Evolutionary conservation across 2,329 filamentous ascomycete species (phyloP).

Genomic region (Dothiorella sarmentorum): DNA sequence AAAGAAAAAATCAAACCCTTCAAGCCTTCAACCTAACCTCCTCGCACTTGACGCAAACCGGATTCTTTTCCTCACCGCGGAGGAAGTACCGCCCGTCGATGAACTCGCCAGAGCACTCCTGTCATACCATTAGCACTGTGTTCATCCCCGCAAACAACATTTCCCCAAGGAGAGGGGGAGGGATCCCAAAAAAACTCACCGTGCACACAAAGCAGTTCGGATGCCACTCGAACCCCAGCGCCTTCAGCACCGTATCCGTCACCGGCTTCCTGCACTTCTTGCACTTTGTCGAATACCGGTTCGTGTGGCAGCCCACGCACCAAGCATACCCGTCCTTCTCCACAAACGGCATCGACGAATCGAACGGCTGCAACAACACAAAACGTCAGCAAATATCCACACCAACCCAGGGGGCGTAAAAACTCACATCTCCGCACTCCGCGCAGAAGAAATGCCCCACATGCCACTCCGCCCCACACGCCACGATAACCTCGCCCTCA

Average conservation of each 20-base stretch:
- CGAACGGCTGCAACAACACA: constrained; percentile 54
- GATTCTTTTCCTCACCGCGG: constrained; percentile 55
- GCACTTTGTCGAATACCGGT: constrained; percentile 86
- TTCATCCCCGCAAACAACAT: too few relatives aligned
- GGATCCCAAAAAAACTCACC: too few relatives aligned
- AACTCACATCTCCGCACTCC: constrained; percentile 77
- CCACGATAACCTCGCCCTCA: constrained; percentile 88
- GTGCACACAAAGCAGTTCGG: constrained; percentile 83
- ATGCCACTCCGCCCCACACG: constrained; percentile 94
- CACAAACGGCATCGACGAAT: constrained; percentile 71
- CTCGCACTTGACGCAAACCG: constrained; percentile 62
- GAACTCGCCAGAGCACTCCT: constrained; percentile 60
- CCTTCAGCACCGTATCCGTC: constrained; percentile 84
- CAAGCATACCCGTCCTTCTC: constrained; percentile 98
- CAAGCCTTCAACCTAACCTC: constrained; percentile 59
- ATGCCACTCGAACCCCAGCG: constrained; percentile 91
- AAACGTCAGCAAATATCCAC: constrained; percentile 18
- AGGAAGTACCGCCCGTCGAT: constrained; percentile 63
- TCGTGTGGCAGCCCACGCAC: constrained; percentile 91
- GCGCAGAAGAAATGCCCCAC: constrained; percentile 98
- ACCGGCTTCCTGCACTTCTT: constrained; percentile 79
- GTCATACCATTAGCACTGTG: constrained; percentile 18
- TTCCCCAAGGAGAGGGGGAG: background rate
- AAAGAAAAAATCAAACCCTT: background rate
- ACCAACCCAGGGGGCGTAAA: background rate